Evolutionary conservation across 2,329 filamentous ascomycete genomes (phyloP).

Genomic region (Xylariaceae sp.): DNA sequence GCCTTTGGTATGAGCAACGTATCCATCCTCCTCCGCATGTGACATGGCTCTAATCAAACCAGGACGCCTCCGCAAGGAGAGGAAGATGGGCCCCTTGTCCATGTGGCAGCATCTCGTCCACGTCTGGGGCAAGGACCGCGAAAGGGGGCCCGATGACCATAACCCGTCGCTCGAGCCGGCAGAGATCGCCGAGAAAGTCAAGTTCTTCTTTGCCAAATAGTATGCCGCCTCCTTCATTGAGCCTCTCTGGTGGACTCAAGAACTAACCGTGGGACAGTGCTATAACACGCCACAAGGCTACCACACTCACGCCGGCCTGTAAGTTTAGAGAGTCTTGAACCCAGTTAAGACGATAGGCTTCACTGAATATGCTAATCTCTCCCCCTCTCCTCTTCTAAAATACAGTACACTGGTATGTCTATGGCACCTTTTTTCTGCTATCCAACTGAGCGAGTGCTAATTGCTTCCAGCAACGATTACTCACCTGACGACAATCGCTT

Average conservation of each 20-base stretch:
- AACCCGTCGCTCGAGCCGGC: constrained; percentile 28
- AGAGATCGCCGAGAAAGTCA: constrained; percentile 43
- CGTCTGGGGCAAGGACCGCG: constrained; percentile 36
- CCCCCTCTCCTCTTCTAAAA: neutral
- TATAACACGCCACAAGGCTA: neutral
- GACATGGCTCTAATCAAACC: neutral
- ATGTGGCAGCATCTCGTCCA: constrained; percentile 44
- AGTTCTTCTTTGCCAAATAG: constrained; percentile 34
- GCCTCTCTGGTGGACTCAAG: neutral
- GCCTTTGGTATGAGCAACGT: constrained; percentile 26
- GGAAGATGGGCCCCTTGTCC: constrained; percentile 43
- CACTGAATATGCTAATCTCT: neutral
- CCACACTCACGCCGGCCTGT: neutral
- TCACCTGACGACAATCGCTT: neutral
- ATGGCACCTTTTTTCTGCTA: neutral
- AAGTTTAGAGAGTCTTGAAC: neutral
- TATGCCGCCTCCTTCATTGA: neutral
- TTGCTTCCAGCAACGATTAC: neutral
- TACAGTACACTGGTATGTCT: neutral
- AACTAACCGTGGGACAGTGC: neutral
- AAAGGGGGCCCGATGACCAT: neutral
- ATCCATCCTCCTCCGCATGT: neutral
- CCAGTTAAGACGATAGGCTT: too few relatives aligned
- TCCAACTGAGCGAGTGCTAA: neutral
- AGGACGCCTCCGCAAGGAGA: constrained; percentile 36